Evolutionary conservation across 768 basidiomycete genomes (phyloP).

Genomic region (Clitopilus passeckerianus): DNA sequence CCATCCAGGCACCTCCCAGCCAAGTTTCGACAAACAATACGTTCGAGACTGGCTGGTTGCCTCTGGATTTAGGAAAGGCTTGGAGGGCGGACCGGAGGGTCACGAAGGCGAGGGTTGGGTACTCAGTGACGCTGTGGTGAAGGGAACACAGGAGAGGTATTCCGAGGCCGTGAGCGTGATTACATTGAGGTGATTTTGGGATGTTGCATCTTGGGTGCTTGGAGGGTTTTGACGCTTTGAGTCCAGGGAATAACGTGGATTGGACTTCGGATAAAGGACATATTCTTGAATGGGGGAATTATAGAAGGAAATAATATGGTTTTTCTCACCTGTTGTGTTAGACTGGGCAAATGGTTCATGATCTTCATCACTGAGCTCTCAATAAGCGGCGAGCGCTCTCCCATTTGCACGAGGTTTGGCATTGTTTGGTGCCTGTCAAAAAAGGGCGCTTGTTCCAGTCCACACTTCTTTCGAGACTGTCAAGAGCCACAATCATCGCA

Average conservation of each 20-base stretch:
- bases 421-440: background rate
- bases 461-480: too few species aligned
- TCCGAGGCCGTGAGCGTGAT: slow-evolving; percentile 45
- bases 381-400: background rate
- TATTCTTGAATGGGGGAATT: background rate
- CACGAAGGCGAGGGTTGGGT: slow-evolving; percentile 70
- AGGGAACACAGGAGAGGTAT: slow-evolving; percentile 76
- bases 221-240: background rate
- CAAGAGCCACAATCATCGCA: too few species aligned
- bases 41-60: slow-evolving; percentile 83
- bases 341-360: background rate
- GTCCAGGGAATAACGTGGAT: background rate
- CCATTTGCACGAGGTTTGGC: background rate
- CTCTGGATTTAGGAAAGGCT: slow-evolving; percentile 69
- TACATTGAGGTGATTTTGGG: background rate
- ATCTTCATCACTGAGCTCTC: background rate
- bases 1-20: slow-evolving; percentile 67
- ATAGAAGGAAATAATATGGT: background rate
- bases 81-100: slow-evolving; percentile 70
- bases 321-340: background rate
- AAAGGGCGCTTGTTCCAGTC: background rate
- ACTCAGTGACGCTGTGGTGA: slow-evolving; percentile 71
- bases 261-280: background rate
- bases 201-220: background rate
- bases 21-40: slow-evolving; percentile 97